Percentiles rank a stretch among this genome's conserved stretches.
These are phyloP conservation scores for Trebouxia sp. DNA, from an alignment of 139 green algal genomes.

Conservation along the genomic window DNA sequence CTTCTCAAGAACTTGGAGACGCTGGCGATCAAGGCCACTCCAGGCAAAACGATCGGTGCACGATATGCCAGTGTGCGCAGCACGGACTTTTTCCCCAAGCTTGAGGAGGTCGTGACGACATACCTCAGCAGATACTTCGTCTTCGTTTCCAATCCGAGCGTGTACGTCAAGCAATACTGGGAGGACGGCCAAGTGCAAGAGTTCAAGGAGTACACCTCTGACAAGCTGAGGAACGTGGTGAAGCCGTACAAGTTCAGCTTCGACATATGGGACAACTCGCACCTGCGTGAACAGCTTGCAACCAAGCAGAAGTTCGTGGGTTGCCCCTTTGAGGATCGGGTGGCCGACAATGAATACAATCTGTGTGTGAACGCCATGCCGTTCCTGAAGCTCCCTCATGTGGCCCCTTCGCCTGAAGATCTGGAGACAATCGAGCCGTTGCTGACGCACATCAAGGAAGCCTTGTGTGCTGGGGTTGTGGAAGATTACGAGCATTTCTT, in stretches of 20 bases:
- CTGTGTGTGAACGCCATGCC: conserved; percentile 17
- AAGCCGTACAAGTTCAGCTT: conserved; percentile 21
- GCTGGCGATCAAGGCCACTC: conserved; percentile 17
- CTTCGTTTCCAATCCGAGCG: conserved; percentile 11
- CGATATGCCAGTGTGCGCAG: conserved; percentile 10
- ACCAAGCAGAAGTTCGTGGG: conserved; percentile 22
- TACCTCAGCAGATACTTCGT: conserved; percentile 24
- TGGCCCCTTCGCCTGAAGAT: neutral
- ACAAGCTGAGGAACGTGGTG: conserved; percentile 17
- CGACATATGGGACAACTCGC: conserved; percentile 24
- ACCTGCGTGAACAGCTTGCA: neutral
- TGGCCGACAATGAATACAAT: conserved; percentile 10
- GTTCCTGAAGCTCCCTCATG: conserved; percentile 1
- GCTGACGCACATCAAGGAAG: neutral
- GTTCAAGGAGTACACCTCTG: conserved; percentile 9
- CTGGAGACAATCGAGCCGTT: conserved; percentile 1
- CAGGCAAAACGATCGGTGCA: conserved; percentile 4
- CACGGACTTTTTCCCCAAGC: conserved; percentile 14
- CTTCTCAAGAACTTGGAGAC: neutral
- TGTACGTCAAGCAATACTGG: conserved; percentile 23
- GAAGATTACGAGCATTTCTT: conserved; percentile 12
- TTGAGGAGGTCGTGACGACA: conserved; percentile 17
- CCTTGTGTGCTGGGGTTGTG: neutral
- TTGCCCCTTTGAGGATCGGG: conserved; percentile 5
- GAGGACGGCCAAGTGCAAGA: conserved; percentile 14